Conservation (phyloP, 2,329 filamentous ascomycete genomes). For the Didymosphaeria variabile region DNA sequence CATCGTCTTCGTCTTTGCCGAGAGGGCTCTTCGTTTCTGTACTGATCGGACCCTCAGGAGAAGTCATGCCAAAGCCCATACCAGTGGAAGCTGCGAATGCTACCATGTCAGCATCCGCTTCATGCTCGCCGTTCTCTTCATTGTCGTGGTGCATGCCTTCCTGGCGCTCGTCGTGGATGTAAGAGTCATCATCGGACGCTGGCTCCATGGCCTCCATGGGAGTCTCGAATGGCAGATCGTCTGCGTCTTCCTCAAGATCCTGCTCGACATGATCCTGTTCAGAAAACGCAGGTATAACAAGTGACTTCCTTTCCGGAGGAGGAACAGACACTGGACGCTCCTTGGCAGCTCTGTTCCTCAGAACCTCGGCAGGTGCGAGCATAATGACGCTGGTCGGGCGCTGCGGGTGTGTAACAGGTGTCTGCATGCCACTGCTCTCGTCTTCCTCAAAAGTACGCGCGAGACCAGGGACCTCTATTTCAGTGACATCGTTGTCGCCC, state of each 20-base stretch:
- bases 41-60: constrained; percentile 23
- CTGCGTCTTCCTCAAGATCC: constrained; percentile 14
- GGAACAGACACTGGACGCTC: constrained; percentile 46
- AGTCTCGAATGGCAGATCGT: constrained; percentile 32
- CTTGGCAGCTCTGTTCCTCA: constrained; percentile 28
- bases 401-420: constrained; percentile 33
- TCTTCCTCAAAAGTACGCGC: constrained; percentile 70
- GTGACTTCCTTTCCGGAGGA: constrained; percentile 28
- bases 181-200: constrained; percentile 30
- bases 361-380: constrained; percentile 32
- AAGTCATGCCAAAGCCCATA: constrained; percentile 36
- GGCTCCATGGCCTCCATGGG: constrained; percentile 37
- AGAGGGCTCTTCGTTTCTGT: constrained; percentile 23
- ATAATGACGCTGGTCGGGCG: constrained; percentile 44
- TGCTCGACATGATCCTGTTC: constrained; percentile 1
- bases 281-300: constrained; percentile 27
- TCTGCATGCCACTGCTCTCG: constrained; percentile 36
- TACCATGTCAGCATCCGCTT: constrained; percentile 41
- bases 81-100: constrained; percentile 44
- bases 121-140: constrained; percentile 18
- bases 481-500: constrained; percentile 73
- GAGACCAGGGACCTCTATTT: constrained; percentile 81
- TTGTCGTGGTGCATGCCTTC: constrained; percentile 24
- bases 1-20: constrained; percentile 28
- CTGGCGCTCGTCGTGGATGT: constrained; percentile 32